Base-by-base conservation (phyloP, 1,284 basidiomycete genomes). In the Cryptococcus deneoformans region DNA sequence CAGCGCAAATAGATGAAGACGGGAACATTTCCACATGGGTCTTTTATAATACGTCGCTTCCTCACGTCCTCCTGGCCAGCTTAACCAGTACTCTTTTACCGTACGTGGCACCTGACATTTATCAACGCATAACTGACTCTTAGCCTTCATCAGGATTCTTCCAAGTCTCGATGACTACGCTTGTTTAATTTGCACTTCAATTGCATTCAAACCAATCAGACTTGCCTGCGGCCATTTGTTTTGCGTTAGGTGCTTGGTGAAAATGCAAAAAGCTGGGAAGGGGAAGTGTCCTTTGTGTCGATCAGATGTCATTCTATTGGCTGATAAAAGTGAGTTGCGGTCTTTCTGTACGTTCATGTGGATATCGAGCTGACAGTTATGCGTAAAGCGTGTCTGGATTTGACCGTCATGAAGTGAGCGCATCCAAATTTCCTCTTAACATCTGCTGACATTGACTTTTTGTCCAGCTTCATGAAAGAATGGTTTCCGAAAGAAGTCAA, bases 401-500 rank as follows among this genome's bases (percentile, higher is more conserved):
- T 65, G 11, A 60, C 65, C 14, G 64, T 77, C 48, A 73, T 77
- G 74, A 64, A 67, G 74, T 72, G 52, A 62, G 71, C 64, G 14
- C n/a, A 20, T 8, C 34, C 34, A 20, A 16, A 34, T 52, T 6
- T 52, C 16, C 29, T 47, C 9, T 29, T 10, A 7, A 47, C 14
- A 7, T 5, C 46, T 10, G 37, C 46, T 53, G 54, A 54, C 46
- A 29, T 38, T n/a, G 40, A 16, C 14, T 36, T 38, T 38, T 20
- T 12, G n/a, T 38, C n/a, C 44, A 74, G 71, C 64, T 94, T 92
- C 67, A 90, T 97, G 85, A 83, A 88, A 62, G 86, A 89, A 60
- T 97, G 92, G 92, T 97, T 98, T 76, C 92, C 94, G 0, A 73
- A 85, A 8, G 94, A 97, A 74, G 83, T 92, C 14, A 84, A 82